Evolutionary conservation across 306 rosid species (phyloP), one percentile per base, ranked within the genome.

Genomic region (Alnus rubra): DNA sequence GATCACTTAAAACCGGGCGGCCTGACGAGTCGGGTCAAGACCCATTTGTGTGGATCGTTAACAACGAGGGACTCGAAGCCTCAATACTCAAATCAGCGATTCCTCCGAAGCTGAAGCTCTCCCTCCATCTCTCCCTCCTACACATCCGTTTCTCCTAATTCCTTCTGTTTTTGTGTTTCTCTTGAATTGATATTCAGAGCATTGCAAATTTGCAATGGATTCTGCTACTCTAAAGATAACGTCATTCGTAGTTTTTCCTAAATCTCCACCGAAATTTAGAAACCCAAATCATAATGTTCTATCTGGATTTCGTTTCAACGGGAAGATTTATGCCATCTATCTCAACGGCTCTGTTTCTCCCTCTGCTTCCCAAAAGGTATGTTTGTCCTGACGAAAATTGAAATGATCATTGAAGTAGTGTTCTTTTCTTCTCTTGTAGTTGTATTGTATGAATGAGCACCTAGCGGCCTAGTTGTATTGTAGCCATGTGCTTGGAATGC

Each of bases 301-400:
- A n/a, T 50, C 48, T 4, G 77, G 76, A n/a, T 44, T 86, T 45
- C 73, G 18, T 77, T 73, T 59, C 56, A 42, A 39, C 13, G 60
- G 77, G 72, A 88, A 44, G 64, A 64, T 80, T 73, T 76, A 33
- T 47, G 89, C 88, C 59, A 7, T 86, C 51, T 81, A 75, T 52
- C 39, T 82, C 37, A 85, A 82, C 62, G 90, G 90, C 74, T 83
- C 85, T 31, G 78, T 65, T 77, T 65, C 78, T 72, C 39, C 45
- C 62, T 73, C 89, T 73, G 70, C 80, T 73, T 83, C 88, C 3
- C 73, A 54, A 49, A 84, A 78, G 86, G 89, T 88, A 18, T 55
- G 23, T 7, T 55, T n/a, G 2, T 3, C 15, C 65, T 1, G 5
- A 23, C 5, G 15, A 28, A 11, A 7, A 9, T 45, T 45, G 49